A percentile compares a stretch with the other conserved stretches of the same genome.
Conservation (phyloP, 495 filamentous ascomycete genomes). For the Mycothermus thermophilus region DNA sequence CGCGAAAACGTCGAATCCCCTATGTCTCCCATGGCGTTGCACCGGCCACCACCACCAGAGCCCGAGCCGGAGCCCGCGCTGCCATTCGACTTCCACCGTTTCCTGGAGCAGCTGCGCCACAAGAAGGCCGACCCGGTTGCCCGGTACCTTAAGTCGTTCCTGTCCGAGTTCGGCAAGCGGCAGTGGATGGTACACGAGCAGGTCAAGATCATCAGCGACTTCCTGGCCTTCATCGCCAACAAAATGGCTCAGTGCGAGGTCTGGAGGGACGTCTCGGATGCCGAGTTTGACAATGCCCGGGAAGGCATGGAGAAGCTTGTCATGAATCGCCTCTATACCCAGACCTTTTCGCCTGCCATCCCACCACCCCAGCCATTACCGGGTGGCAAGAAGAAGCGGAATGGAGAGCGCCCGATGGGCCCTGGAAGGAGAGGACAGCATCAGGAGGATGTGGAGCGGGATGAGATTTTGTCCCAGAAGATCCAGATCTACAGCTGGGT, state of each 20-base stretch:
- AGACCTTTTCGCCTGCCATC: constrained; percentile 93
- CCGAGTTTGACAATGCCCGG: constrained; percentile 93
- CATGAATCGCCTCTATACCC: constrained; percentile 93
- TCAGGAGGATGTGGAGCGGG: constrained; percentile 94
- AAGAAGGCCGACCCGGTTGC: constrained; percentile 94
- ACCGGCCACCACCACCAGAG: constrained; percentile 60
- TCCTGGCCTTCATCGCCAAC: constrained; percentile 92
- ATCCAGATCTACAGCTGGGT: constrained; percentile 95
- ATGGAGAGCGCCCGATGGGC: constrained; percentile 54
- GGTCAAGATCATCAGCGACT: constrained; percentile 95
- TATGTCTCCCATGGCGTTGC: constrained; percentile 40
- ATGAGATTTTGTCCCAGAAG: constrained; percentile 90
- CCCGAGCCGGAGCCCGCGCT: constrained; percentile 82
- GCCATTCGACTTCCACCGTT: constrained; percentile 96
- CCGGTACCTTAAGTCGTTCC: constrained; percentile 85
- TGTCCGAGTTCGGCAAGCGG: constrained; percentile 89
- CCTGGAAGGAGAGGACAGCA: constrained; percentile 86
- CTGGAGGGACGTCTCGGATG: constrained; percentile 89
- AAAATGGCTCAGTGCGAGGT: constrained; percentile 99
- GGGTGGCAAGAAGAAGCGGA: constrained; percentile 52
- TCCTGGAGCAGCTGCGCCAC: constrained; percentile 87
- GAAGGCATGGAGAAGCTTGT: constrained; percentile 99
- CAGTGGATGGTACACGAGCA: constrained; percentile 99
- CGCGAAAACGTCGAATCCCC: constrained; percentile 23
- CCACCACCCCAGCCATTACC: constrained; percentile 62